Conservation (phyloP, 108 stramenopile genomes). For the Cyclotella baltica region DNA sequence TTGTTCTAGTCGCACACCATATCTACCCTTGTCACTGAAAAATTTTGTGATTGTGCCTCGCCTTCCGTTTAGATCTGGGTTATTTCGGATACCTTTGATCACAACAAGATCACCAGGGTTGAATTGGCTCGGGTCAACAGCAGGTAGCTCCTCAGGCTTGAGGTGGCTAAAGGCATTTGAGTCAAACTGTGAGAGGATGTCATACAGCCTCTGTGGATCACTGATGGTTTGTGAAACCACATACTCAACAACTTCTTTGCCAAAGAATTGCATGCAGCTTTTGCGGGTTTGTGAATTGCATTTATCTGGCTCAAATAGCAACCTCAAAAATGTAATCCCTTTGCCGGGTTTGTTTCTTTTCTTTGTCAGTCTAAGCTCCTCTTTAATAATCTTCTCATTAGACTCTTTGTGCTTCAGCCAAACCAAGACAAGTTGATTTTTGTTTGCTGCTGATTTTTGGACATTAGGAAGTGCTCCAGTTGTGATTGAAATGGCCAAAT, state of each 20-base stretch:
- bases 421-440: neutral
- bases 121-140: slow-evolving; percentile 13
- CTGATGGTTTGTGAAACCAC: neutral
- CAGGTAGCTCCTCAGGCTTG: no score
- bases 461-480: neutral
- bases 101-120: neutral
- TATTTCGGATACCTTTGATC: neutral
- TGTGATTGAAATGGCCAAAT: neutral
- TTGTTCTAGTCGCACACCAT: neutral
- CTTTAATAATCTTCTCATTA: neutral
- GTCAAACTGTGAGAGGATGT: slow-evolving; percentile 7
- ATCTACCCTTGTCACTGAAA: neutral
- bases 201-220: neutral
- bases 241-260: slow-evolving; percentile 1
- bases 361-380: neutral
- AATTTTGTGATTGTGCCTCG: neutral
- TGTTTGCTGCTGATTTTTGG: slow-evolving; percentile 2
- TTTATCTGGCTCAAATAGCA: slow-evolving; percentile 5
- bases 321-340: neutral
- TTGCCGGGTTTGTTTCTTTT: neutral
- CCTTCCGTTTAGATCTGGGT: slow-evolving; percentile 12
- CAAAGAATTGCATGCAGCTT: slow-evolving; percentile 13
- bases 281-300: neutral
- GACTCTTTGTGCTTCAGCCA: slow-evolving; percentile 2
- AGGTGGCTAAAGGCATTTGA: slow-evolving; percentile 10